These are phyloP conservation scores for Hemileia vastatrix DNA, from an alignment of 1,284 basidiomycete genomes.

Conservation along the genomic window DNA sequence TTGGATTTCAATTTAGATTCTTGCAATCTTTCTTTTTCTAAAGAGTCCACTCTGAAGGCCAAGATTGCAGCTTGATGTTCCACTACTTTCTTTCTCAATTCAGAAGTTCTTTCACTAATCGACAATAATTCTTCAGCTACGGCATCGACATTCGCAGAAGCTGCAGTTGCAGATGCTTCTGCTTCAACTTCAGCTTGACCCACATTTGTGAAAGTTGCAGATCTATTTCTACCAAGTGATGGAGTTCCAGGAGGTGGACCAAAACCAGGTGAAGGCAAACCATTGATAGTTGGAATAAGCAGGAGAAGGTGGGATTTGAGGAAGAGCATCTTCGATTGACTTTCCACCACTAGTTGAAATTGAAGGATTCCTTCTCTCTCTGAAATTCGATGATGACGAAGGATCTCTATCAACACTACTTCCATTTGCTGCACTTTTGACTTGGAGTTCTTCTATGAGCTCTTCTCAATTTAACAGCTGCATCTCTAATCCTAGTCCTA, in stretches of 20 bases:
- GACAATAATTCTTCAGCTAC: constrained; percentile 31
- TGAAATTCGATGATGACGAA: too few species aligned
- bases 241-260: neutral
- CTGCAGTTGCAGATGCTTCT: constrained; percentile 28
- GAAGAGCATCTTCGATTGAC: too few species aligned
- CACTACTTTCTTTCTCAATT: constrained; percentile 28
- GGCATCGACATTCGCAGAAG: constrained; percentile 32
- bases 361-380: too few species aligned
- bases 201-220: neutral
- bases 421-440: too few species aligned
- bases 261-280: neutral
- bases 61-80: constrained; percentile 35
- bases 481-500: too few species aligned
- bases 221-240: neutral
- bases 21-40: constrained; percentile 26
- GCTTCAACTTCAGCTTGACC: constrained; percentile 27
- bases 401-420: too few species aligned
- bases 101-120: constrained; percentile 26
- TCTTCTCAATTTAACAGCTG: too few species aligned
- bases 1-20: too few species aligned
- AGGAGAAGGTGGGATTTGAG: neutral
- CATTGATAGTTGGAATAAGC: neutral
- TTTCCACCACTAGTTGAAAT: too few species aligned
- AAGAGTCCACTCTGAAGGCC: constrained; percentile 27
- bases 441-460: too few species aligned